Percentiles rank a stretch among this genome's conserved stretches.
Evolutionary conservation across 2,329 filamentous ascomycete species (phyloP).

Genomic region (Fusarium transvaalense): DNA sequence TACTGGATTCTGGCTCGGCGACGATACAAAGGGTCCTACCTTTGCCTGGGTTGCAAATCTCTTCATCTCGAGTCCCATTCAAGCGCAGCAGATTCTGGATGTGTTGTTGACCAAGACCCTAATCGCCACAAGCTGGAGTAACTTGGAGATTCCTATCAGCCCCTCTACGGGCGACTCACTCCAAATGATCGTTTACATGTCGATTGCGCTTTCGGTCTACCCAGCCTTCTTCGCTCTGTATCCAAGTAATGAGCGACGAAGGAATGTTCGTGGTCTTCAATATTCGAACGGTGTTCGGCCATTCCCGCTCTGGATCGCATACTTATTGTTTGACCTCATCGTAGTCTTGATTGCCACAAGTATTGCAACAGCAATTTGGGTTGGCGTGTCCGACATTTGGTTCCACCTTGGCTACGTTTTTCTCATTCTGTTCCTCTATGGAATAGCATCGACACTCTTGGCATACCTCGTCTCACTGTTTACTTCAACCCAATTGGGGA

Average conservation of each 20-base stretch:
- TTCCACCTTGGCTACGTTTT: constrained; percentile 87
- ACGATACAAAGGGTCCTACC: constrained; percentile 69
- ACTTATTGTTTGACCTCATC: constrained; percentile 82
- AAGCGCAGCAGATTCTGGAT: constrained; percentile 74
- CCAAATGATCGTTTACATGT: constrained; percentile 85
- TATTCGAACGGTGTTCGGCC: constrained; percentile 92
- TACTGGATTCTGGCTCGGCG: constrained; percentile 82
- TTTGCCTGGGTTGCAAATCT: constrained; percentile 78
- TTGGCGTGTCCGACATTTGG: constrained; percentile 73
- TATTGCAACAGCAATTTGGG: constrained; percentile 77
- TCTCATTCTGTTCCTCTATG: constrained; percentile 83
- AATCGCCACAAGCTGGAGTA: constrained; percentile 78
- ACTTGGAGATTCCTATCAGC: constrained; percentile 80
- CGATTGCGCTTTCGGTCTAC: constrained; percentile 80
- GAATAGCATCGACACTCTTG: constrained; percentile 79
- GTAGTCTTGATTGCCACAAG: constrained; percentile 76
- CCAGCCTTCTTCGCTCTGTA: constrained; percentile 92
- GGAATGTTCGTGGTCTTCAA: constrained; percentile 84
- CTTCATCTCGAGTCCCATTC: constrained; percentile 68
- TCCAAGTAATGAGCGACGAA: constrained; percentile 83
- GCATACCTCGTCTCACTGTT: constrained; percentile 87
- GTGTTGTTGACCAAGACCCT: constrained; percentile 74
- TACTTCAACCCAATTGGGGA: constrained; percentile 80
- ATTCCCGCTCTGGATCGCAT: constrained; percentile 86
- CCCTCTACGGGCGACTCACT: constrained; percentile 78